These are phyloP conservation scores for Aspergillus baeticus DNA, from an alignment of 495 filamentous ascomycete species.

Conservation along the genomic window DNA sequence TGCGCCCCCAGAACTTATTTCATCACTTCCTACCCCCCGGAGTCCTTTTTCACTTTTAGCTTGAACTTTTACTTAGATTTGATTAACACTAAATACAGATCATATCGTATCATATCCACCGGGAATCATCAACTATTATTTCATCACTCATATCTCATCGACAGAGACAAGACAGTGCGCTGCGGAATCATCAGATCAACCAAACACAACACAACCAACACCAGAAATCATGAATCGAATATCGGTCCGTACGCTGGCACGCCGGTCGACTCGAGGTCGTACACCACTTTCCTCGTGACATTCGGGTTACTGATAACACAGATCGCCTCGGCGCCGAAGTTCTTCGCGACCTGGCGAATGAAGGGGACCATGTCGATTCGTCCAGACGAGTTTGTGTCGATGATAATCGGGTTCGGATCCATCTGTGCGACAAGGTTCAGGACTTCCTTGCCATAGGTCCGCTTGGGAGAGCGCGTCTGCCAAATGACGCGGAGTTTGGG, in stretches of 20 bases:
- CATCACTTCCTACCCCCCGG: no score
- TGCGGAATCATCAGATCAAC: background rate
- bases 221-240: conserved; percentile 66
- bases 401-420: conserved; percentile 54
- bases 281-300: conserved; percentile 70
- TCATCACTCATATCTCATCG: no score
- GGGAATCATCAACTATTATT: no score
- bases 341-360: conserved; percentile 53
- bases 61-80: no score
- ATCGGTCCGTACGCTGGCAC: conserved; percentile 76
- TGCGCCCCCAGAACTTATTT: no score
- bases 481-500: conserved; percentile 57
- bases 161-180: background rate
- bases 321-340: conserved; percentile 68
- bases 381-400: conserved; percentile 50
- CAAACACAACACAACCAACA: background rate
- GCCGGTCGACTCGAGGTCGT: conserved; percentile 67
- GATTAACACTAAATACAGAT: no score
- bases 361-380: conserved; percentile 56
- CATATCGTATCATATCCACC: no score
- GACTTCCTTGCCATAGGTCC: conserved; percentile 54
- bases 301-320: conserved; percentile 75
- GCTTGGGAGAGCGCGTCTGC: conserved; percentile 52
- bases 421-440: conserved; percentile 48
- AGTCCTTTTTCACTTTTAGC: no score